Evolutionary conservation across 2,329 filamentous ascomycete species (phyloP), one percentile per base, ranked within the genome.

Genomic region (Corniculantispora saksenae): DNA sequence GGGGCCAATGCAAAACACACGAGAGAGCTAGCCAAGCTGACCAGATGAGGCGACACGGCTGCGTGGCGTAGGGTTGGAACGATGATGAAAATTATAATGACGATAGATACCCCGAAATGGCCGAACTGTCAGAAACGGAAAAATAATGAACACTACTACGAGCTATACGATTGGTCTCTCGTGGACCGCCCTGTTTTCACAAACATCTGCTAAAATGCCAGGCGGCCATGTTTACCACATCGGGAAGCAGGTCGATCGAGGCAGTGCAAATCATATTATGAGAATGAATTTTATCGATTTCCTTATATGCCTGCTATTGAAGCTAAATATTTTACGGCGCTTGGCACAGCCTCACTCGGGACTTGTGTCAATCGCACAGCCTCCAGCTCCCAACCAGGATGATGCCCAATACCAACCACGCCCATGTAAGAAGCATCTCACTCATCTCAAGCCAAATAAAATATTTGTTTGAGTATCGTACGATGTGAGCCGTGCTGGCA

Each of bases 371-470:
- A n/a, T 66, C 64, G 10, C 51, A 55, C 15, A 65, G 60, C 45
- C 55, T 62, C 45, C 65, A 68, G 6, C 58, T 51, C 3, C 21
- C 38, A 12, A 68, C 59, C 56, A 71, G 66, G 17, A 67, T 71
- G 17, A 69, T 13, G 3, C 75, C 75, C 1, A 79, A 40, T 64
- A 74, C 70, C 65, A 71, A 58, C 61, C 67, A 69, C 12, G 38
- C 59, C 62, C 67, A 66, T 47, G 71, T 73, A 9, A 73, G 65
- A 56, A 72, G 50, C 66, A 79, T 65, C 6, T 76, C 77, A 65
- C 74, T 75, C 67, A 78, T 70, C 73, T 81, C 75, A 23, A 80
- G 68, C 53, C 74, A 71, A 7, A 81, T 71, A 65, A 76, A 80
- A 61, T 80, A 76, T 45, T 69, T 72, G 50, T 77, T 76, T 35